A percentile compares a stretch with the other conserved stretches of the same genome.
Evolutionary conservation across 345 rosid genomes (phyloP).

Genomic region (Nasturtium officinale): DNA sequence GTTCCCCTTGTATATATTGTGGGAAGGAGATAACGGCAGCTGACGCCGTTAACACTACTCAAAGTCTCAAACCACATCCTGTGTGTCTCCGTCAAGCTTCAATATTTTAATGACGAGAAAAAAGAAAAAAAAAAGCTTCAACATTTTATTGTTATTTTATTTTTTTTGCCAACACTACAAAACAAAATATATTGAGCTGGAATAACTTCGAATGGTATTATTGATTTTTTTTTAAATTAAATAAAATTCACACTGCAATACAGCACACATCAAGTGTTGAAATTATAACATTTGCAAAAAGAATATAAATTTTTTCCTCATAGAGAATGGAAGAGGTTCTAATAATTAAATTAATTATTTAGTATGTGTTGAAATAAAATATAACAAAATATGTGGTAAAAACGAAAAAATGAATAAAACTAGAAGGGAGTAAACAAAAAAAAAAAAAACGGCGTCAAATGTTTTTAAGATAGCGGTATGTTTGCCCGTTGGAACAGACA

Average conservation of each 20-base stretch:
- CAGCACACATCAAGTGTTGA: background rate
- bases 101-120: too few species aligned
- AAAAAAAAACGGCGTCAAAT: constrained; percentile 20
- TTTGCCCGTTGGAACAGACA: constrained; percentile 30
- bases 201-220: background rate
- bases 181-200: background rate
- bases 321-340: too few species aligned
- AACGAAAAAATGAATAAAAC: background rate
- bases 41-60: constrained; percentile 38
- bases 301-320: too few species aligned
- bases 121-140: too few species aligned
- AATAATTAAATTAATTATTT: too few species aligned
- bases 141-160: background rate
- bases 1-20: constrained; percentile 38
- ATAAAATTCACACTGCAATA: background rate
- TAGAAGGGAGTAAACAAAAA: background rate
- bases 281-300: background rate
- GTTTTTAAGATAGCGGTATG: background rate
- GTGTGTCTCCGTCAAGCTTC: background rate
- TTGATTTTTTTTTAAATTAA: too few species aligned
- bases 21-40: constrained; percentile 37
- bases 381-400: too few species aligned
- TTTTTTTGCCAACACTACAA: background rate
- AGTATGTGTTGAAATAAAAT: background rate
- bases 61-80: background rate